phyloP scores from a whole-genome alignment of 1,284 basidiomycete species.

The Leccinum olivaceoglutinosum region DNA sequence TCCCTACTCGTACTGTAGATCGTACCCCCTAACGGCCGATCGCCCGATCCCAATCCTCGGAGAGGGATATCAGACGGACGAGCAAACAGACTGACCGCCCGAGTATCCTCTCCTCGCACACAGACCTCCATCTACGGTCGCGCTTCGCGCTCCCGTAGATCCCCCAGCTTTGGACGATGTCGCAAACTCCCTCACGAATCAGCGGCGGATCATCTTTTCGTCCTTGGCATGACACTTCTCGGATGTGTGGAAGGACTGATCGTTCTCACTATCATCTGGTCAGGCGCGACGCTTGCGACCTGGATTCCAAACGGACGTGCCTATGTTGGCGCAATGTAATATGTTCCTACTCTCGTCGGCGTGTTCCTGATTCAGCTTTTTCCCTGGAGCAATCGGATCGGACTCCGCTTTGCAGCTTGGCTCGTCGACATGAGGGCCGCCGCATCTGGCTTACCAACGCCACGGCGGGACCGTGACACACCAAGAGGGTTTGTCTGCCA shows the following conservation, averaged over 20 bases:
- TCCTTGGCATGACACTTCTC: slow-evolving; percentile 52
- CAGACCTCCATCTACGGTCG: no score
- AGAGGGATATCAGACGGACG: no score
- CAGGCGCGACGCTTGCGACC: slow-evolving; percentile 49
- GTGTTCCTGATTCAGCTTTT: slow-evolving; percentile 48
- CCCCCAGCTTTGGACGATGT: slow-evolving; percentile 43
- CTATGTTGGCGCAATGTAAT: slow-evolving; percentile 55
- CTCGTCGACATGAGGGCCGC: no score
- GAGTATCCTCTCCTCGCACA: no score
- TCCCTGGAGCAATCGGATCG: slow-evolving; percentile 59
- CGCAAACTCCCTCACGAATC: slow-evolving; percentile 69
- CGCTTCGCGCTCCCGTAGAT: no score
- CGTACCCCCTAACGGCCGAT: no score
- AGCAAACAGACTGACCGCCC: no score
- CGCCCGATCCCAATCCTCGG: no score
- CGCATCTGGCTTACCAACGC: no score
- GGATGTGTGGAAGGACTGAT: slow-evolving; percentile 52
- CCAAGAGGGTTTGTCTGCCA: no score
- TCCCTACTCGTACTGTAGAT: no score
- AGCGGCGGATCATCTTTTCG: slow-evolving; percentile 60
- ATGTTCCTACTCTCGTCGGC: slow-evolving; percentile 43
- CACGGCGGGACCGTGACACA: no score
- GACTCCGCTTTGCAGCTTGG: slow-evolving; percentile 57
- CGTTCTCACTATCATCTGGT: slow-evolving; percentile 57
- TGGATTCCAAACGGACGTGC: slow-evolving; percentile 47